Conservation (phyloP, 768 basidiomycete genomes). For the Cyathus striatus region DNA sequence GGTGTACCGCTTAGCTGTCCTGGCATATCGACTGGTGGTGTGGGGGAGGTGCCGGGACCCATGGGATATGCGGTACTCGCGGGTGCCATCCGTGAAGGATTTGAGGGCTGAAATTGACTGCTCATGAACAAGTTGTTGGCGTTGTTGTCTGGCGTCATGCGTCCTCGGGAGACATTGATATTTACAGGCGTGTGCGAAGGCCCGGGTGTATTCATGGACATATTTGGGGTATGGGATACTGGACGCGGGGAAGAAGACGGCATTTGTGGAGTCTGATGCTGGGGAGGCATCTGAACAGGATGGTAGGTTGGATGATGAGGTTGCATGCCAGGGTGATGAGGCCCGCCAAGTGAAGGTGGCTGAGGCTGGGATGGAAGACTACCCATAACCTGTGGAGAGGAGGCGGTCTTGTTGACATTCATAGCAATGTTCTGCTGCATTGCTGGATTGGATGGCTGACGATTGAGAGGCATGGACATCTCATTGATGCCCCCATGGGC, state of each 20-base stretch:
- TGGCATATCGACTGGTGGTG: conserved; percentile 42
- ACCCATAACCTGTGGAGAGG: too few species aligned
- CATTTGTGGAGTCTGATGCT: conserved; percentile 31
- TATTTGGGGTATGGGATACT: conserved; percentile 35
- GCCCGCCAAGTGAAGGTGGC: conserved; percentile 36
- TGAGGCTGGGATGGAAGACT: too few species aligned
- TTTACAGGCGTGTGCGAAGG: conserved; percentile 34
- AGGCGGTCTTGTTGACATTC: too few species aligned
- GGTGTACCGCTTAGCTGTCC: conserved; percentile 38
- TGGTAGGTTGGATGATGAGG: conserved; percentile 32
- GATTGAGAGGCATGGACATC: too few species aligned
- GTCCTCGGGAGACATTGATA: too few species aligned
- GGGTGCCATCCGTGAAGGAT: conserved; percentile 22
- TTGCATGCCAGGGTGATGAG: conserved; percentile 28
- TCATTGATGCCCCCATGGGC: too few species aligned
- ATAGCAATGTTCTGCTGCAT: too few species aligned
- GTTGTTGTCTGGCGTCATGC: conserved; percentile 41
- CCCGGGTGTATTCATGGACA: conserved; percentile 31
- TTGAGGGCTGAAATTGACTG: conserved; percentile 20
- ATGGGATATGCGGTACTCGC: conserved; percentile 34
- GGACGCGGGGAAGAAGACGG: conserved; percentile 38
- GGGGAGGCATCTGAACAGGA: conserved; percentile 28
- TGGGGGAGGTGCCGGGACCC: conserved; percentile 42
- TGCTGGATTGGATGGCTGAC: too few species aligned
- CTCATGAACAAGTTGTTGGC: conserved; percentile 34